Evolutionary conservation across 768 basidiomycete genomes (phyloP).

Genomic region (Hygrophorus pudorinus): DNA sequence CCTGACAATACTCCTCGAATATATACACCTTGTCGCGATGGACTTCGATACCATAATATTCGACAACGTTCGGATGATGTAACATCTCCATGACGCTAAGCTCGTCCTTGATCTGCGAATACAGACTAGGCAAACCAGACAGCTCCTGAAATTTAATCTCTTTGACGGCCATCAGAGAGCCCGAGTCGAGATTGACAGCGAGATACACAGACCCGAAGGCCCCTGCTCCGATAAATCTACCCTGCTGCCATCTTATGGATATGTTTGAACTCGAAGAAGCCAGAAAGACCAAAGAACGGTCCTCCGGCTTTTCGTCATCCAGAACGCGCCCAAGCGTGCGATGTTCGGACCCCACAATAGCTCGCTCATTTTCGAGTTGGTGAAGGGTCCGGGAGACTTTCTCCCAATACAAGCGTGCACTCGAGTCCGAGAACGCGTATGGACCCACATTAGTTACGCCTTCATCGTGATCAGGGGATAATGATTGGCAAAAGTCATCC

Average conservation of each 20-base stretch:
- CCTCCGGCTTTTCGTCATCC: slow-evolving; percentile 88
- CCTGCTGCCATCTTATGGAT: slow-evolving; percentile 96
- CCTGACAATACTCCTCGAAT: slow-evolving; percentile 97
- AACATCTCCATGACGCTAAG: slow-evolving; percentile 97
- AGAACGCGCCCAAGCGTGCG: slow-evolving; percentile 83
- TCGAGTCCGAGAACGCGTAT: slow-evolving; percentile 45
- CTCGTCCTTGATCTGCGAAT: slow-evolving; percentile 92
- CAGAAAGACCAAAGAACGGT: slow-evolving; percentile 86
- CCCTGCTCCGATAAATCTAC: slow-evolving; percentile 95
- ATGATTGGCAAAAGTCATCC: slow-evolving; percentile 33
- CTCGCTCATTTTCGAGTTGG: slow-evolving; percentile 57
- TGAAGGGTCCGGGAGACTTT: slow-evolving; percentile 48
- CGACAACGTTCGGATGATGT: slow-evolving; percentile 94
- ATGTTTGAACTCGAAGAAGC: slow-evolving; percentile 95
- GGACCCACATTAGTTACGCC: slow-evolving; percentile 9
- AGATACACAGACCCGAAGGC: slow-evolving; percentile 99
- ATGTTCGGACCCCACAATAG: slow-evolving; percentile 53
- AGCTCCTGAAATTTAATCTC: slow-evolving; percentile 97
- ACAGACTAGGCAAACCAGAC: slow-evolving; percentile 77
- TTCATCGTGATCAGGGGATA: slow-evolving; percentile 28
- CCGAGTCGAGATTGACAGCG: slow-evolving; percentile 92
- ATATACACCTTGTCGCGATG: slow-evolving; percentile 98
- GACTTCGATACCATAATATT: slow-evolving; percentile 98
- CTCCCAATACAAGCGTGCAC: slow-evolving; percentile 72
- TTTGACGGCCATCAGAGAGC: slow-evolving; percentile 97